These are phyloP conservation scores for Colletotrichum sp. DNA, from an alignment of 2,329 filamentous ascomycete genomes.

Conservation along the genomic window DNA sequence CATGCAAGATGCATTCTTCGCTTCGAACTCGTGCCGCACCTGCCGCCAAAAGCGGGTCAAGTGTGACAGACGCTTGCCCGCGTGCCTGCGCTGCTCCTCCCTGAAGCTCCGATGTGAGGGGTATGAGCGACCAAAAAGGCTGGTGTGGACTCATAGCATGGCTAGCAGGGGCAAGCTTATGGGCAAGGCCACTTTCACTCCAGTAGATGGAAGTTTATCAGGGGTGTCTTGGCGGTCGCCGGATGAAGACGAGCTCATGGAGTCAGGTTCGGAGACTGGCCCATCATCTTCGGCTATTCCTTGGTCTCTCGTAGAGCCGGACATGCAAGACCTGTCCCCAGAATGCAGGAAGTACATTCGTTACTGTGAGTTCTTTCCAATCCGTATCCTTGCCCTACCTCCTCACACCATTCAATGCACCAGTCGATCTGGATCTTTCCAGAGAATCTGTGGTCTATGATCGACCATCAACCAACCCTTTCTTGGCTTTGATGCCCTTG, in stretches of 20 bases:
- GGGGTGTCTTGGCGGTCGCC: not conserved
- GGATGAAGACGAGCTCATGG: not conserved
- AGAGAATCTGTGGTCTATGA: constrained; percentile 15
- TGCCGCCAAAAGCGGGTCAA: constrained; percentile 16
- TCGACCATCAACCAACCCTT: constrained; percentile 9
- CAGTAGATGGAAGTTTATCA: not conserved
- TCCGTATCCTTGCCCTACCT: not conserved
- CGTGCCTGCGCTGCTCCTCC: constrained; percentile 6
- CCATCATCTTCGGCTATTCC: not conserved
- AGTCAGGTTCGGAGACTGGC: not conserved
- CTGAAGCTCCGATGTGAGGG: constrained; percentile 14
- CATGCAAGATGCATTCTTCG: constrained; percentile 9
- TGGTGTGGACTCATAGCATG: constrained; percentile 13
- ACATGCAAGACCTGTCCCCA: not conserved
- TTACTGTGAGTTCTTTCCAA: not conserved
- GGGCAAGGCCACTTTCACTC: not conserved
- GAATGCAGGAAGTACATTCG: constrained; percentile 13
- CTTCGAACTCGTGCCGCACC: constrained; percentile 11
- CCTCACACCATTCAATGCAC: not conserved
- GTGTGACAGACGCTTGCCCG: constrained; percentile 10
- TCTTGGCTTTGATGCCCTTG: constrained; percentile 11
- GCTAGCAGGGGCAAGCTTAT: constrained; percentile 11
- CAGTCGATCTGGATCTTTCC: constrained; percentile 11
- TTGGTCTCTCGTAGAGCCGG: not conserved
- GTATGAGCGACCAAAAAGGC: constrained; percentile 2